These are phyloP conservation scores for Colletotrichum abscissum DNA, from an alignment of 2,329 filamentous ascomycete genomes.

Conservation along the genomic window DNA sequence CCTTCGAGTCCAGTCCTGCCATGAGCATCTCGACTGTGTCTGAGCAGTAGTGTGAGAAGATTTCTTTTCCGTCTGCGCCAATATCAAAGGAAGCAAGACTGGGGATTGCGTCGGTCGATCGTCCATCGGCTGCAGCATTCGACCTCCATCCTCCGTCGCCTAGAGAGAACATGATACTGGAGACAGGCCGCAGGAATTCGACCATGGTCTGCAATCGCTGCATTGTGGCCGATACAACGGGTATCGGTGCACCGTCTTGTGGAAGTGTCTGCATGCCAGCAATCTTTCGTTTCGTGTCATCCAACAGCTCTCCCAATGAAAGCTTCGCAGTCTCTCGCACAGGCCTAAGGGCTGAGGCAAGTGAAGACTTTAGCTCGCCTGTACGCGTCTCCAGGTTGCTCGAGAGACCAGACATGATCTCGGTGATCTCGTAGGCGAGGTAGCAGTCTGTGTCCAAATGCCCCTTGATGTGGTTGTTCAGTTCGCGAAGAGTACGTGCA, in stretches of 20 bases:
- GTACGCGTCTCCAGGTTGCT: constrained; percentile 84
- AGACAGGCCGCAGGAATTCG: constrained; percentile 85
- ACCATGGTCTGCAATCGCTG: constrained; percentile 87
- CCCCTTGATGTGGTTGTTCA: constrained; percentile 89
- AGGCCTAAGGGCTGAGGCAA: constrained; percentile 88
- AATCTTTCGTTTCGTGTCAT: constrained; percentile 82
- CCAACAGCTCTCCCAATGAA: constrained; percentile 84
- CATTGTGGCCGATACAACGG: constrained; percentile 87
- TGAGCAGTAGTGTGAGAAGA: constrained; percentile 89
- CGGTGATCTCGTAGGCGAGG: constrained; percentile 93
- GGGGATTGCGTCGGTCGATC: constrained; percentile 72
- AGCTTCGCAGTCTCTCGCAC: constrained; percentile 91
- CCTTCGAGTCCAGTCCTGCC: constrained; percentile 78
- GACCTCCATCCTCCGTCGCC: constrained; percentile 92
- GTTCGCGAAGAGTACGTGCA: constrained; percentile 84
- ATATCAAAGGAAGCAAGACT: constrained; percentile 86
- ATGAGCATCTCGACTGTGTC: constrained; percentile 90
- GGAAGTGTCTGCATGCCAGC: constrained; percentile 75
- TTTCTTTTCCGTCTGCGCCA: constrained; percentile 85
- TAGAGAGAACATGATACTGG: constrained; percentile 89
- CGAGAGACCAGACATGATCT: constrained; percentile 85
- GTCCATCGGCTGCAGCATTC: constrained; percentile 59
- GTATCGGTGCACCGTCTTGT: constrained; percentile 80
- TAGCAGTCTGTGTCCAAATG: constrained; percentile 94
- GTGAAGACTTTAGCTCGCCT: constrained; percentile 84